These are phyloP conservation scores for Crithidia acanthocephali DNA, from an alignment of 208 protist genomes.

Conservation along the genomic window DNA sequence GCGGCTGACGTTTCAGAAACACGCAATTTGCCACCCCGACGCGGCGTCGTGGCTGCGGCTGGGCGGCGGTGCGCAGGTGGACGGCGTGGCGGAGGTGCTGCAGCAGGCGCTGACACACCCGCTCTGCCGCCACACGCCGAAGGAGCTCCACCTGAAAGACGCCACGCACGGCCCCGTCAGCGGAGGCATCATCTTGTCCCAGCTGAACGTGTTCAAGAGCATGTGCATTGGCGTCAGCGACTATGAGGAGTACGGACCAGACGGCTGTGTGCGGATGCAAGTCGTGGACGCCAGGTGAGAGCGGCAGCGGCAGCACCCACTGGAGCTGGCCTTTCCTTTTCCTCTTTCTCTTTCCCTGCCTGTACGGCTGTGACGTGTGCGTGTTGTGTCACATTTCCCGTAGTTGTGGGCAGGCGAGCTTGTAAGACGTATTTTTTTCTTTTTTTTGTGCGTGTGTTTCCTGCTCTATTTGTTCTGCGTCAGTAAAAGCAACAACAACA, in stretches of 20 bases:
- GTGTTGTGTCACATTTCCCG: too few relatives aligned
- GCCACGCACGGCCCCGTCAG: slow-evolving; percentile 49
- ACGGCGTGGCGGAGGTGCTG: slow-evolving; percentile 32
- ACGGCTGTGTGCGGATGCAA: slow-evolving; percentile 65
- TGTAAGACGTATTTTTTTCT: too few relatives aligned
- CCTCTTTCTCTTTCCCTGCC: too few relatives aligned
- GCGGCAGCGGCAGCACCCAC: too few relatives aligned
- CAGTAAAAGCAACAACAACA: too few relatives aligned
- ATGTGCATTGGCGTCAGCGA: slow-evolving; percentile 63
- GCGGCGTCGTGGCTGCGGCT: slow-evolving; percentile 47
- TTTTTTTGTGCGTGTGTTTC: slow-evolving; percentile 4
- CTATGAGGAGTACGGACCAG: slow-evolving; percentile 81
- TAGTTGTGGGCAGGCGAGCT: too few relatives aligned
- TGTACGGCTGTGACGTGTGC: too few relatives aligned
- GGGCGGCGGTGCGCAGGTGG: slow-evolving; percentile 36
- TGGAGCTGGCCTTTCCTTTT: too few relatives aligned
- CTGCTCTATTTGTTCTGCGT: too few relatives aligned
- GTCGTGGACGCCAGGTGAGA: slow-evolving; percentile 53
- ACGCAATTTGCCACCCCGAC: slow-evolving; percentile 23
- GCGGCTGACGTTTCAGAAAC: slow-evolving; percentile 34
- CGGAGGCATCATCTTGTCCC: slow-evolving; percentile 70
- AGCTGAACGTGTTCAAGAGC: slow-evolving; percentile 79
- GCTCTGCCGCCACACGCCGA: slow-evolving; percentile 20
- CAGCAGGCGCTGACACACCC: slow-evolving; percentile 28
- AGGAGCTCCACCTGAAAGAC: slow-evolving; percentile 41